These are phyloP conservation scores for Aspergillus sp. DNA, from an alignment of 2,329 filamentous ascomycete species.

Conservation along the genomic window DNA sequence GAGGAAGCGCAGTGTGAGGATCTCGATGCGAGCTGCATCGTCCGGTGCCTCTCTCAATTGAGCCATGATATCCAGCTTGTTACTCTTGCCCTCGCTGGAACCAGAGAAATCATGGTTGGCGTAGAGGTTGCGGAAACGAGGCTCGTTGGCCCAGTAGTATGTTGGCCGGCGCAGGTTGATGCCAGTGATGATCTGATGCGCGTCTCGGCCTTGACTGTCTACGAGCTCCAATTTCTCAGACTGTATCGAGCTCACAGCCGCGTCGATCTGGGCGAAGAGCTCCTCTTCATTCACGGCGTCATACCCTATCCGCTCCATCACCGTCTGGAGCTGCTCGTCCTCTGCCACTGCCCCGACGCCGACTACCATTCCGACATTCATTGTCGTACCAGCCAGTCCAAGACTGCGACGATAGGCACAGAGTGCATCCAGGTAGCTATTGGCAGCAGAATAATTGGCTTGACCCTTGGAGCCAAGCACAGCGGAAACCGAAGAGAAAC, in stretches of 20 bases:
- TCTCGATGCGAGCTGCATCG: not conserved
- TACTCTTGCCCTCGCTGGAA: no score
- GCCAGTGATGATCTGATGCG: no score
- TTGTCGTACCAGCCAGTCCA: not conserved
- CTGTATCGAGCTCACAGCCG: no score
- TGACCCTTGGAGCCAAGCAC: not conserved
- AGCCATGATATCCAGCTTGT: no score
- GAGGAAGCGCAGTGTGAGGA: not conserved
- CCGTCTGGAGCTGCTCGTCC: not conserved
- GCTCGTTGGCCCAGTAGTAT: no score
- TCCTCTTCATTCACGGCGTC: not conserved
- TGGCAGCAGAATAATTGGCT: not conserved
- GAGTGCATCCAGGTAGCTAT: not conserved
- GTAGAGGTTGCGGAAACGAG: no score
- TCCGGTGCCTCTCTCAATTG: no score
- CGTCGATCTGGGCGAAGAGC: not conserved
- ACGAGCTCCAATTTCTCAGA: no score
- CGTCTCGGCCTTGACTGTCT: no score
- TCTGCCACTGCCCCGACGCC: not conserved
- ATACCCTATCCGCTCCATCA: not conserved
- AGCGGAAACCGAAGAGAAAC: not conserved
- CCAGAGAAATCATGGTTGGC: no score
- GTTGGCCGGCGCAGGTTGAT: no score
- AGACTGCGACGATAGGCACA: not conserved
- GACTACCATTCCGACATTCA: not conserved